Evolutionary conservation across 208 protist genomes (phyloP).

Genomic region (Acanthamoeba triangularis): DNA sequence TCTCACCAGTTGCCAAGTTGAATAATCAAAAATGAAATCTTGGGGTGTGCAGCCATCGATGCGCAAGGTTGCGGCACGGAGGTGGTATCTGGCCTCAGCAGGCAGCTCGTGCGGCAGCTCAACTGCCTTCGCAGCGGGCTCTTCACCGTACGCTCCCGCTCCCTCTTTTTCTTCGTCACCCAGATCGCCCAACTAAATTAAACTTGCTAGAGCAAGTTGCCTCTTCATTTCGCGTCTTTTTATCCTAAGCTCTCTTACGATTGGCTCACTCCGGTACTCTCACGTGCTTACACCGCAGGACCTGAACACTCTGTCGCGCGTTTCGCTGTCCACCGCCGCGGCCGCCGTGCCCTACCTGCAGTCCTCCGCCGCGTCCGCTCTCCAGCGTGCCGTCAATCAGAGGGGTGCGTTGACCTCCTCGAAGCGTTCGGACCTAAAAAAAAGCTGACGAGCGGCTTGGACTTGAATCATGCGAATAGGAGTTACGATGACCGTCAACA

Average conservation of each 20-base stretch:
- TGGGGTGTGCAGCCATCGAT: background rate
- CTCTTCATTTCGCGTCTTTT: background rate
- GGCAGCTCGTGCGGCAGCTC: background rate
- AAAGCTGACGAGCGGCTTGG: too few relatives aligned
- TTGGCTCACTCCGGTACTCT: too few relatives aligned
- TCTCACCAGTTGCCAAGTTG: background rate
- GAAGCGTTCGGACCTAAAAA: too few relatives aligned
- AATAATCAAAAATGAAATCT: background rate
- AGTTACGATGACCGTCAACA: conserved; percentile 33
- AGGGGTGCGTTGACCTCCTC: background rate
- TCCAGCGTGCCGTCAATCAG: conserved; percentile 37
- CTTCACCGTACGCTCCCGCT: background rate
- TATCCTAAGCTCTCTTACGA: background rate
- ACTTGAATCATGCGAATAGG: background rate
- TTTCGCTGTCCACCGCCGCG: background rate
- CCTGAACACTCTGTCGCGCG: conserved; percentile 24
- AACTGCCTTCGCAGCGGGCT: background rate
- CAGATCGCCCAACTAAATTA: background rate
- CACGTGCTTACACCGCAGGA: background rate
- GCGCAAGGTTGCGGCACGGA: background rate
- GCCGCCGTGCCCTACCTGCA: conserved; percentile 31
- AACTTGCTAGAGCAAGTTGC: too few relatives aligned
- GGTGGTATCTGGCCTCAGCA: background rate
- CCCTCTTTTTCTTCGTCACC: background rate
- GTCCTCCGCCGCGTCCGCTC: background rate